Evolutionary conservation across 108 stramenopile genomes (phyloP), one percentile per base, ranked within the genome.

Genomic region (Nitzschia inconspicua): DNA sequence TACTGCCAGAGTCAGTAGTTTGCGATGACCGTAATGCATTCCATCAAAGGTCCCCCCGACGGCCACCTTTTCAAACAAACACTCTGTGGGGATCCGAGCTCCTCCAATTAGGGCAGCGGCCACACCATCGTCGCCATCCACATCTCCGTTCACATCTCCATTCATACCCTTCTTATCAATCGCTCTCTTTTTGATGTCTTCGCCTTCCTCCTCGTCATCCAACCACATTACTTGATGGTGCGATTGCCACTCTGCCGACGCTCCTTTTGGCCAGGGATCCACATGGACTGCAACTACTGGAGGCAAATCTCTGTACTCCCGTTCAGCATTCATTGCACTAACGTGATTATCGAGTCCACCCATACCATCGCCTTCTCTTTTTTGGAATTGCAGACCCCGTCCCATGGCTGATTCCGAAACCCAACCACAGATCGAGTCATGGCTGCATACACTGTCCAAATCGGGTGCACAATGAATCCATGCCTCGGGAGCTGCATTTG

Each of bases 21-120:
- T 89, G 31, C 89, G 81, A 72, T 96, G 95, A 9, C 95, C 95
- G 73, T 87, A 89, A 59, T 96, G 95, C 86, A 96, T 80, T 3
- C 89, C 88, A 61, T 96, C 95, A 64, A 96, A 96, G 23, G 92
- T 96, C 4, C 95, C 95, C 0, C 93, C 95, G 13, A 96, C 89
- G 19, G 80, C 82, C 2, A 96, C 91, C 13, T 76, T 70, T 8
- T 84, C 68, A 59, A 83, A 93, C 24, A 93, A 69, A 20, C 68
- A 60, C 4, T 73, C 55, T 22, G 67, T 43, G 27, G 77, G 76
- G 7, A 89, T 83, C 24, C 72, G 70, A 14, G 79, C 69, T 31
- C 84, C 88, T 13, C 87, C 83, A 20, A 86, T 44, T 23, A 53
- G 35, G 11, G 35, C 49, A 30, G 43, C 44, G 2, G 56, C 32